Evolutionary conservation across 73 alveolate genomes (phyloP).

Genomic region (Tetrahymena borealis): DNA sequence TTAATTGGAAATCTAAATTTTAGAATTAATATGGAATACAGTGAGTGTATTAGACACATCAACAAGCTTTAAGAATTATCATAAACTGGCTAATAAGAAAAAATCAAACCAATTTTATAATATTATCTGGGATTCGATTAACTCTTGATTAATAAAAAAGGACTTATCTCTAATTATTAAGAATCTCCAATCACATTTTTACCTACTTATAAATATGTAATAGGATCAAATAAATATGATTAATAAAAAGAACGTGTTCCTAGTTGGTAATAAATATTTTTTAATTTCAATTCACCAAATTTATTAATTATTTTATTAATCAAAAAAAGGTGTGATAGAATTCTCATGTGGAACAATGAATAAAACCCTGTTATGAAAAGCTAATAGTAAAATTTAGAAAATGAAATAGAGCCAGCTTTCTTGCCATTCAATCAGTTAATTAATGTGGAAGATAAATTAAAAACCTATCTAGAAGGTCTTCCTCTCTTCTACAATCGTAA

Average conservation of each 20-base stretch:
- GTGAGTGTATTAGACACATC: background rate
- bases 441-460: background rate
- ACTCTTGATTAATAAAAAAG: background rate
- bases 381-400: background rate
- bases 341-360: background rate
- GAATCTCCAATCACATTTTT: background rate
- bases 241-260: background rate
- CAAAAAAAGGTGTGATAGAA: background rate
- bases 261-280: background rate
- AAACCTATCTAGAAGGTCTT: background rate
- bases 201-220: background rate
- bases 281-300: background rate
- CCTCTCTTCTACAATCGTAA: background rate
- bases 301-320: background rate
- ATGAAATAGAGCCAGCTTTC: background rate
- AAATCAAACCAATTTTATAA: background rate
- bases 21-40: background rate
- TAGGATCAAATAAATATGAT: background rate
- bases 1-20: background rate
- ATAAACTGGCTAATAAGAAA: background rate
- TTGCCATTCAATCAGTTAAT: background rate
- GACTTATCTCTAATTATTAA: background rate
- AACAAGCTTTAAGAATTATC: background rate
- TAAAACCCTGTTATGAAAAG: background rate
- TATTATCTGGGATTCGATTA: background rate